Evolutionary conservation across 2,329 filamentous ascomycete species (phyloP), one percentile per base, ranked within the genome.

Genomic region (Ophiostoma fasciatum): DNA sequence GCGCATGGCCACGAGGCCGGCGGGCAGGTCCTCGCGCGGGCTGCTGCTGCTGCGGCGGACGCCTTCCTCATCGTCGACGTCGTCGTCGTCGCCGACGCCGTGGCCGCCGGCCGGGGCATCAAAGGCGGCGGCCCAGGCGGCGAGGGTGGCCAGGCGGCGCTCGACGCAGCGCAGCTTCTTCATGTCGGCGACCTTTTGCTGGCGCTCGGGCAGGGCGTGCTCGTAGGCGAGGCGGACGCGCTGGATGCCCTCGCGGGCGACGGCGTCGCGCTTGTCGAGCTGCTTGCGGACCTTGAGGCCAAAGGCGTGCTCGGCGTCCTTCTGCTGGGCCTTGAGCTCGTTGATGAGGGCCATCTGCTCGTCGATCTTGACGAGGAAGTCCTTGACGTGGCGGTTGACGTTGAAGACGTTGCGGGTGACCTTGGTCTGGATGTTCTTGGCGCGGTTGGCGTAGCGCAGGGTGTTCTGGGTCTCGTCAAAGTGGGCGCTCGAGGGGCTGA

Each of bases 391-490:
- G 42, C 90, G 81, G 56, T 98, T 94, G 45, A 98, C 90, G 55
- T 98, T 98, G 63, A 92, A 98, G 18, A 96, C 87, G 53, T 98
- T 98, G 50, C 87, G 78, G n/a, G 90, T 94, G 39, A 94, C 85
- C 67, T 98, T 98, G 40, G 90, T 98, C 62, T 96, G 92, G 53
- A 98, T 98, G 51, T 98, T 98, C 71, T 98, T 98, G 40, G 90
- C 90, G 47, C 90, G 73, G 57, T 98, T 96, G 33, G 90, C 90
- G 51, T 98, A 98, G 49, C 92, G 82, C 14, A 98, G 67, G 0
- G 90, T 98, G 57, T 98, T 98, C 51, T 98, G 90, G 0, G 88
- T 94, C 60, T 98, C 90, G 56, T 98, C 90, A 49, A 90, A 98
- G 58, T 98, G 90, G 5, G 82, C 81, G 51, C 90, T 96, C 1